Evolutionary conservation across 2,329 filamentous ascomycete genomes (phyloP).

Genomic region (Conoideocrella luteorostrata): DNA sequence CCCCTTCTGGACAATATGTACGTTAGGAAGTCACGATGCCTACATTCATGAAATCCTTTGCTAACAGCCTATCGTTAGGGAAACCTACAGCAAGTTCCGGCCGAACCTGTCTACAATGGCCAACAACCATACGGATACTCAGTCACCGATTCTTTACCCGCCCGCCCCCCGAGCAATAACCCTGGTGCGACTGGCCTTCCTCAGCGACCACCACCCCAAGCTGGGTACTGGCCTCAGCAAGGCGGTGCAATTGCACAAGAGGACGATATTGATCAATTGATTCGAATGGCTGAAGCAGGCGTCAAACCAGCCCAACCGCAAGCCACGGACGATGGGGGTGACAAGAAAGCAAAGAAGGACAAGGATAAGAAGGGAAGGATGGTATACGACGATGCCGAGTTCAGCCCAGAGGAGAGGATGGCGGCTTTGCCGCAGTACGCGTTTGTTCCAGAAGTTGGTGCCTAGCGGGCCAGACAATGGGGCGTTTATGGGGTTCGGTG

Average conservation of each 20-base stretch:
- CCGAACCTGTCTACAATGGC: conserved; percentile 17
- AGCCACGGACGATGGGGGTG: conserved; percentile 37
- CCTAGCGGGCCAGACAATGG: too few relatives aligned
- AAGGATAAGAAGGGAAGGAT: conserved; percentile 64
- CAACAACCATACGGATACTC: conserved; percentile 27
- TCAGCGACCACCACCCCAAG: conserved; percentile 33
- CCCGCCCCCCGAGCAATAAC: conserved; percentile 35
- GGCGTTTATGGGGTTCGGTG: background rate
- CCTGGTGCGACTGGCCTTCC: conserved; percentile 36
- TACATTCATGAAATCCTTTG: background rate
- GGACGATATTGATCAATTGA: conserved; percentile 60
- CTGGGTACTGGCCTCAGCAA: conserved; percentile 18
- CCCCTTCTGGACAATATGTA: conserved; percentile 22
- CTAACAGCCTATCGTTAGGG: conserved; percentile 19
- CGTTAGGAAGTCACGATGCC: background rate
- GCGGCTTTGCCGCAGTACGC: conserved; percentile 70
- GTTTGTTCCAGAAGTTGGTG: conserved; percentile 32
- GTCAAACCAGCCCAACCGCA: conserved; percentile 40
- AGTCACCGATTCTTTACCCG: conserved; percentile 35
- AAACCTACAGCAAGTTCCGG: conserved; percentile 14
- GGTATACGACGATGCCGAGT: conserved; percentile 73
- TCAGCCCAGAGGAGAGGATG: conserved; percentile 88
- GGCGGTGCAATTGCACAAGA: conserved; percentile 25
- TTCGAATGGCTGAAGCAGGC: conserved; percentile 57
- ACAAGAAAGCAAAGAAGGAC: conserved; percentile 61